These are phyloP conservation scores for Kodamaea plutei DNA, from an alignment of 1,139 yeast genomes.

Conservation along the genomic window DNA sequence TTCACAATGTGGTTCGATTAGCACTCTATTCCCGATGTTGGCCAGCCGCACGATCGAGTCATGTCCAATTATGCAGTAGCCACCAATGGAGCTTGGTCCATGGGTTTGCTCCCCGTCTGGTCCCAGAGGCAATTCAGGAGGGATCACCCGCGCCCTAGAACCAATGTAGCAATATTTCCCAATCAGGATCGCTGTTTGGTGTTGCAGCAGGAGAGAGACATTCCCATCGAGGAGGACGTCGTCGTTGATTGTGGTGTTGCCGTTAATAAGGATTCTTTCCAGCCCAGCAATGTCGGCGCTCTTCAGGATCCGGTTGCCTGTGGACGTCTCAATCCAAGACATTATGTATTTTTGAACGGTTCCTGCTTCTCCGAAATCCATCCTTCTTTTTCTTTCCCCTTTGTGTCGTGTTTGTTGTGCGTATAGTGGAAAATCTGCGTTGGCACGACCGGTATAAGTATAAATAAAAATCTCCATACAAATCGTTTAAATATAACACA, in stretches of 20 bases:
- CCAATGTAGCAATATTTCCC: constrained; percentile 50
- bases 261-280: constrained; percentile 25
- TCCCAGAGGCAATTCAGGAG: constrained; percentile 5
- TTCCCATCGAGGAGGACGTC: constrained; percentile 22
- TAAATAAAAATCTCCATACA: neutral
- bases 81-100: constrained; percentile 48
- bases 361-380: too few relatives aligned
- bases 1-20: constrained; percentile 40
- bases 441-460: too few relatives aligned
- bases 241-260: constrained; percentile 30
- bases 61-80: constrained; percentile 52
- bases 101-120: constrained; percentile 6
- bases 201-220: constrained; percentile 9
- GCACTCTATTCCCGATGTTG: constrained; percentile 55
- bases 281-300: constrained; percentile 32
- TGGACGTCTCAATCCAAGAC: constrained; percentile 41
- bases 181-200: constrained; percentile 37
- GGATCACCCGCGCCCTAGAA: constrained; percentile 9
- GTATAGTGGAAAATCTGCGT: too few relatives aligned
- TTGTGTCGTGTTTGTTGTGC: neutral
- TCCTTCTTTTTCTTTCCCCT: neutral
- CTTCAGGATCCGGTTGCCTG: constrained; percentile 57
- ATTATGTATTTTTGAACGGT: too few relatives aligned
- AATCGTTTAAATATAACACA: too few relatives aligned
- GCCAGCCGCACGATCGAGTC: constrained; percentile 39